phyloP scores from a whole-genome alignment of 768 basidiomycete genomes.

The Serendipita vermifera region DNA sequence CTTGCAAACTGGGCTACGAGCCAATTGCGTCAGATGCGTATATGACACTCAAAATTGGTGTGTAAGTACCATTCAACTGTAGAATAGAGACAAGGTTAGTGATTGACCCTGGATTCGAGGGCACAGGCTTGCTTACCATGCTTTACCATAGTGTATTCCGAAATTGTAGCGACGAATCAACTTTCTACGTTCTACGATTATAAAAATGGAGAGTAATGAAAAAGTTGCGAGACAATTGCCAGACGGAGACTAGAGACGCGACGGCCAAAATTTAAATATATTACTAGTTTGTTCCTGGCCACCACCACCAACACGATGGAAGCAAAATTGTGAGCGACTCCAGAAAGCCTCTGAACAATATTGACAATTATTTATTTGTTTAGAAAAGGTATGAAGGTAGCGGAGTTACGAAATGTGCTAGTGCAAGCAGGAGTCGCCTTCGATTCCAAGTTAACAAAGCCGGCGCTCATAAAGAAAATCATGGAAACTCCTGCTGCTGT shows the following conservation, averaged over 20 bases:
- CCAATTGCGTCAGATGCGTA: background rate
- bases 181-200: too few relatives aligned
- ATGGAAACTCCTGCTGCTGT: slow-evolving; percentile 39
- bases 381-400: slow-evolving; percentile 56
- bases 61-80: background rate
- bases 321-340: background rate
- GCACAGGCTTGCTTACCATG: too few relatives aligned
- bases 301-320: background rate
- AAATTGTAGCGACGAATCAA: too few relatives aligned
- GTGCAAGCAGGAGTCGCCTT: slow-evolving; percentile 34
- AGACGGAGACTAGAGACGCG: too few relatives aligned
- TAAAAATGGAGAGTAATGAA: background rate
- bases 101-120: too few relatives aligned
- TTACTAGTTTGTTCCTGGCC: background rate
- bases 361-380: background rate
- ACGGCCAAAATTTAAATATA: too few relatives aligned
- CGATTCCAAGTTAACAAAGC: slow-evolving; percentile 49
- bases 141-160: too few relatives aligned
- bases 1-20: slow-evolving; percentile 38
- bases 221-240: background rate
- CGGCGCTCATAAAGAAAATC: slow-evolving; percentile 53
- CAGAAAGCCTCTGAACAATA: too few relatives aligned
- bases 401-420: slow-evolving; percentile 54
- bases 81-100: too few relatives aligned
- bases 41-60: background rate